Percentiles rank a stretch among this genome's conserved stretches.
Evolutionary conservation across 306 rosid genomes (phyloP).

Genomic region (Arachis stenosperma): DNA sequence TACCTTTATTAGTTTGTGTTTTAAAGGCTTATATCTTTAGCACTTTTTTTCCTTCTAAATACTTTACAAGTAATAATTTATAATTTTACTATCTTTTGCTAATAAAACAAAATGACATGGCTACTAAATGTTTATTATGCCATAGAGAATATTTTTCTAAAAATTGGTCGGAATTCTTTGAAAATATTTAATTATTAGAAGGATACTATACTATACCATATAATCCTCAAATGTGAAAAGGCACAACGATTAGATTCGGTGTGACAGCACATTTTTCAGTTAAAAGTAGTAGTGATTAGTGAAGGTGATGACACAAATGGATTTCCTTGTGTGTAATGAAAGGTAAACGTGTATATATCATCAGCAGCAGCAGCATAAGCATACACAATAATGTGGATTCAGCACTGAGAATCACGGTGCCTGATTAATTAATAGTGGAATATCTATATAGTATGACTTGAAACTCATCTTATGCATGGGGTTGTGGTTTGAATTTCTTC

Average conservation of each 20-base stretch:
- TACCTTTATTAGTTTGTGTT: no score
- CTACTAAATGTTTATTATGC: no score
- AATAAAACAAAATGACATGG: no score
- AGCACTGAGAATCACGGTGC: slow-evolving; percentile 12
- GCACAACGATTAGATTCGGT: background rate
- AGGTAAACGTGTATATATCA: background rate
- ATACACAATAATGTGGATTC: background rate
- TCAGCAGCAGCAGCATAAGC: no score
- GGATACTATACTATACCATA: no score
- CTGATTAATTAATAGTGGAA: background rate
- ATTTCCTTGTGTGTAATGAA: slow-evolving; percentile 12
- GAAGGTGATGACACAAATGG: slow-evolving; percentile 7
- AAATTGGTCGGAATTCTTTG: no score
- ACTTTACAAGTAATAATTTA: no score
- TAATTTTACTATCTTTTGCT: no score
- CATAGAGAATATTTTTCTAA: no score
- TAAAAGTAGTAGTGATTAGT: background rate
- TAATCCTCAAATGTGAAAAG: background rate
- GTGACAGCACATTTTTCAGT: slow-evolving; percentile 4
- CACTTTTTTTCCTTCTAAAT: no score
- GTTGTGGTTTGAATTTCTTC: background rate
- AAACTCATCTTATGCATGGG: slow-evolving; percentile 5
- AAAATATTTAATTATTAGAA: no score
- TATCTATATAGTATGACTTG: background rate
- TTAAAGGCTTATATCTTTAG: no score